These are phyloP conservation scores for Ophiocordyceps australis DNA, from an alignment of 2,329 filamentous ascomycete genomes.

Conservation along the genomic window DNA sequence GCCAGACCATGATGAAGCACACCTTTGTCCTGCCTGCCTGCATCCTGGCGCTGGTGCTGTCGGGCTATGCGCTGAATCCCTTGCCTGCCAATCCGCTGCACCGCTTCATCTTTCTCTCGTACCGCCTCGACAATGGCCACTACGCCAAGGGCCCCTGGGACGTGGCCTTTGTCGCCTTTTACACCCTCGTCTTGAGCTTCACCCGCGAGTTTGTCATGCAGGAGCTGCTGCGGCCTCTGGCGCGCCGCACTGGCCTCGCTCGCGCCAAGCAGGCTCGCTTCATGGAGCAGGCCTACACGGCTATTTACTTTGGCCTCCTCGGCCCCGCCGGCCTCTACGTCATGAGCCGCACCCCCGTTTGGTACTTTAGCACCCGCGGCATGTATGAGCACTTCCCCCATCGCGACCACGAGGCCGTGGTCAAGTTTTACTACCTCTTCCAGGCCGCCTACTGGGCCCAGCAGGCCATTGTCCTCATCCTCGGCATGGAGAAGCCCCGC, in stretches of 20 bases:
- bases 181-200: slow-evolving; percentile 77
- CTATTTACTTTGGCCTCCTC: slow-evolving; percentile 71
- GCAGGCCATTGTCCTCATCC: slow-evolving; percentile 71
- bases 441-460: slow-evolving; percentile 93
- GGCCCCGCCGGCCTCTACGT: slow-evolving; percentile 76
- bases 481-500: slow-evolving; percentile 80
- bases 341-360: slow-evolving; percentile 79
- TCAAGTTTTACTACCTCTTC: slow-evolving; percentile 95
- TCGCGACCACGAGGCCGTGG: slow-evolving; percentile 54
- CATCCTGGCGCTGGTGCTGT: slow-evolving; percentile 43
- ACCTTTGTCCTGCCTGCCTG: slow-evolving; percentile 50
- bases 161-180: slow-evolving; percentile 75
- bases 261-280: slow-evolving; percentile 73
- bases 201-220: slow-evolving; percentile 96
- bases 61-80: slow-evolving; percentile 58
- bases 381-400: slow-evolving; percentile 90
- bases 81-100: slow-evolving; percentile 61
- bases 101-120: slow-evolving; percentile 78
- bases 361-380: slow-evolving; percentile 83
- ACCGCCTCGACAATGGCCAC: slow-evolving; percentile 47
- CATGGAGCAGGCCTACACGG: slow-evolving; percentile 94
- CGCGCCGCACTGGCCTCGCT: slow-evolving; percentile 50
- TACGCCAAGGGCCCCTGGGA: slow-evolving; percentile 87
- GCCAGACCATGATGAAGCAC: slow-evolving; percentile 39
- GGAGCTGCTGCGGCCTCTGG: slow-evolving; percentile 62